Base-by-base conservation (phyloP, 495 filamentous ascomycete genomes). In the Penicillium pulvis region DNA sequence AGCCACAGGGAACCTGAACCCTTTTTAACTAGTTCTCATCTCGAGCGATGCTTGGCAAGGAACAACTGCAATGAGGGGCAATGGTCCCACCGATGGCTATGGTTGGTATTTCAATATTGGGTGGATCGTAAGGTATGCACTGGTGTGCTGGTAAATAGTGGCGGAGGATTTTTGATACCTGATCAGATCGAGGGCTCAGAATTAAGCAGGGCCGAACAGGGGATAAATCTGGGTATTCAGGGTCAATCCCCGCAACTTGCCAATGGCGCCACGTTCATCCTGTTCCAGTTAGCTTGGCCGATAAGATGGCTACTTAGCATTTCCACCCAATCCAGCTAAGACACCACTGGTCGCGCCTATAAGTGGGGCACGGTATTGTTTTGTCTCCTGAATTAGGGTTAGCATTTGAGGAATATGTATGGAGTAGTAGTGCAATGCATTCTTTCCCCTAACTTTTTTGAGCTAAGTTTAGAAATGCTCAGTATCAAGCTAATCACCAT, bases 1-100 rank as follows among this genome's bases (percentile, higher is more conserved):
- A 47, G 44, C 44, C 44, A 47, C 44, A 47, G n/a, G 24, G 44
- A 12, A 23, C 9, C 44, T 47, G 44, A 47, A 41, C 39, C 44
- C 44, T 26, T 47, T 47, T 47, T 26, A 47, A 26, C 44, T 28
- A 1, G 6, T 26, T 47, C 11, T 26, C 20, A 20, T 47, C 20
- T 6, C 24, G 23, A 45, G n/a, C 42, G 42, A 45, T 45, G 44
- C 44, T 47, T 47, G 44, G 20, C 44, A 26, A 47, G 12, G 20
- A 26, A 8, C 20, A 26, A 47, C 12, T 1, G 9, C 44, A 45
- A 6, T 9, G 1, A 1, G 42, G 9, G 3, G 10, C 20, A 24
- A 47, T 11, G 12, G 23, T 2, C 9, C 10, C 44, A 41, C 39
- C 14, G 39, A n/a, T 47, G 20, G 44, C 10, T 20, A 26, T 26